Evolutionary conservation across 768 basidiomycete species (phyloP), one percentile per base, ranked within the genome.

Genomic region (Auriscalpium microsporum): DNA sequence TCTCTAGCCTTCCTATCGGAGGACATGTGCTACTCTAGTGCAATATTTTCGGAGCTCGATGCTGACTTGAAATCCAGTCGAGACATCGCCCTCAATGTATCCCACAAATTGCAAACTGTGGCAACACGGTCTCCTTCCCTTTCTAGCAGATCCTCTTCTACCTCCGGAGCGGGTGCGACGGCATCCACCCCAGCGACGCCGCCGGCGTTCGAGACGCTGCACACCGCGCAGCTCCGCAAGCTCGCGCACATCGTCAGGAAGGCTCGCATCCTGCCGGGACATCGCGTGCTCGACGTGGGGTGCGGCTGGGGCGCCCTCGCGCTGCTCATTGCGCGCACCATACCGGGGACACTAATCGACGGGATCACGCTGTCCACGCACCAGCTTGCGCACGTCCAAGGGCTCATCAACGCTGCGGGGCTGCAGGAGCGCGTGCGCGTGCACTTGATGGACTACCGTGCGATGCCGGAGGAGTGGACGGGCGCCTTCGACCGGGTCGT

Each of bases 401-500:
- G 72, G 57, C 68, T 75, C 28, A 72, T 75, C 58, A 62, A 62
- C 23, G 65, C 57, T 4, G 73, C 72, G 3, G 78, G 77, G 2
- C 59, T 78, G 9, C 51, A 62, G 48, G 70, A 70, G 17, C 58
- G 65, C 17, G 71, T 76, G 50, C 65, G 67, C 37, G 76, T 80
- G 3, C 77, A 77, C 63, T 57, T 78, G 19, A 63, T 73, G 60
- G 78, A 80, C 57, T 80, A 79, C 63, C 65, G 79, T 21, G 65
- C 71, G 49, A 58, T 77, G 23, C 75, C 74, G 13, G 53, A 62
- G 19, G 64, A 68, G 45, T 78, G 74, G 67, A 66, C 70, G 42
- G 64, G 68, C 13, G 53, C 68, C 21, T 91, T 90, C 60, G 87
- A 91, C 63, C 80, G 86, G 8, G 82, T 87, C 62, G 76, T 91